A percentile compares a stretch with the other conserved stretches of the same genome.
phyloP scores from a whole-genome alignment of 345 rosid species.

The Brassica napus region Da-Ae NC_063447.1:8493501-8494000 shows the following conservation, averaged over 20 bases:
- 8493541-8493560: constrained; percentile 17
- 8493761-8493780: constrained; percentile 6
- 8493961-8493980: not conserved
- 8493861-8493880: not conserved
- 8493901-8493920: not conserved
- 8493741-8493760: not conserved
- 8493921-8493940: not conserved
- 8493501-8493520: constrained; percentile 14
- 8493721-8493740: not conserved
- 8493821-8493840: not conserved
- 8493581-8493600: constrained; percentile 14
- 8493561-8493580: constrained; percentile 33
- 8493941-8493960: not conserved
- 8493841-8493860: not conserved
- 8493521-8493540: constrained; percentile 37
- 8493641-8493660: constrained; percentile 8
- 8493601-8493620: constrained; percentile 9
- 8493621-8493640: constrained; percentile 21
- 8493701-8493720: not conserved
- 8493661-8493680: not conserved
- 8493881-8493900: not conserved
- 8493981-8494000: not conserved
- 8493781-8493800: not conserved
- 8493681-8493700: not conserved
- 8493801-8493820: not conserved